Percentiles rank a stretch among this genome's conserved stretches.
These are phyloP conservation scores for Claviceps fusiformis DNA, from an alignment of 2,329 filamentous ascomycete genomes.

Conservation along the genomic window DNA sequence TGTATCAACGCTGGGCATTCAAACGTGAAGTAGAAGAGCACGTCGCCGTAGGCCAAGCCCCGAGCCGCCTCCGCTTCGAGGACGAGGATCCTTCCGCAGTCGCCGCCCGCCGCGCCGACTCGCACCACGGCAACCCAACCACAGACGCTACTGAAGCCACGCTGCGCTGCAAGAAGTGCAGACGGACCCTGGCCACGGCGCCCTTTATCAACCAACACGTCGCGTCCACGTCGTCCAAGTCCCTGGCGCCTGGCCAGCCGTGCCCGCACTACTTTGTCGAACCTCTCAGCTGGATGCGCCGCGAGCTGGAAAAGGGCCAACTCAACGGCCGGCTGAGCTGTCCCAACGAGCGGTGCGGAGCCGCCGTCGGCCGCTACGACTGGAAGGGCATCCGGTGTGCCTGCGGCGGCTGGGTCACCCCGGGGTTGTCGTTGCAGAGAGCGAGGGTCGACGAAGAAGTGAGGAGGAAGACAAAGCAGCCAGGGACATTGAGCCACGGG, in stretches of 20 bases:
- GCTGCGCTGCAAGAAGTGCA: conserved; percentile 83
- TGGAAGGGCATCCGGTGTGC: conserved; percentile 94
- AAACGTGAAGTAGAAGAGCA: conserved; percentile 40
- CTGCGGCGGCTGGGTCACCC: conserved; percentile 81
- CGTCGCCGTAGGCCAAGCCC: conserved; percentile 63
- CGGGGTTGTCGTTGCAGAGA: conserved; percentile 75
- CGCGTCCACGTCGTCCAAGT: not conserved
- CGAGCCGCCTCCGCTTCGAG: conserved; percentile 71
- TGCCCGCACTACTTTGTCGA: conserved; percentile 89
- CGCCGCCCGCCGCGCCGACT: not conserved
- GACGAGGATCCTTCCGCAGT: conserved; percentile 41
- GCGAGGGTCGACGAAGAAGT: conserved; percentile 63
- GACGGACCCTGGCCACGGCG: conserved; percentile 44
- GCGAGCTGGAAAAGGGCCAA: conserved; percentile 64
- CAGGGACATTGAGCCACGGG: not conserved
- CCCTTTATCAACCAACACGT: conserved; percentile 55
- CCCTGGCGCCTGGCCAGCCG: conserved; percentile 4
- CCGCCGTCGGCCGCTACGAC: conserved; percentile 81
- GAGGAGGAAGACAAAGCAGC: conserved; percentile 12
- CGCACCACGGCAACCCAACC: not conserved
- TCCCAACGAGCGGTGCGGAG: conserved; percentile 62
- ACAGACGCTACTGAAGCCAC: conserved; percentile 9
- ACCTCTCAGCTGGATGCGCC: conserved; percentile 88
- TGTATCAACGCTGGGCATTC: conserved; percentile 63
- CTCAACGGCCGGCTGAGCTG: conserved; percentile 77